A percentile compares a stretch with the other conserved stretches of the same genome.
phyloP scores from a whole-genome alignment of 106 monocot genomes.

The Acorus gramineus region DNA sequence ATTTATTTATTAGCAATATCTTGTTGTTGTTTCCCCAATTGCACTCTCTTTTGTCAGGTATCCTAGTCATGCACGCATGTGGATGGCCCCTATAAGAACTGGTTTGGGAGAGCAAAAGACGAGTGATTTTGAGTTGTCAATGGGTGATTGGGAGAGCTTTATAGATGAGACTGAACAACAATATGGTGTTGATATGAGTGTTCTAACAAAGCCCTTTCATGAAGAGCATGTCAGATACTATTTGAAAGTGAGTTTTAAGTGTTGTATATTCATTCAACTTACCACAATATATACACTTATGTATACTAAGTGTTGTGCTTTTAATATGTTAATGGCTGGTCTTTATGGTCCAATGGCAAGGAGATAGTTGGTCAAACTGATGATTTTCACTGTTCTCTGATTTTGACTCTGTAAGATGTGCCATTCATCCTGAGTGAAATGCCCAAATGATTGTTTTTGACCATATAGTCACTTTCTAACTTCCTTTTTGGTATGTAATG shows the following conservation, averaged over 20 bases:
- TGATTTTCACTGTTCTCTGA: too few relatives aligned
- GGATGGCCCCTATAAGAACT: conserved; percentile 90
- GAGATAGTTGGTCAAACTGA: too few relatives aligned
- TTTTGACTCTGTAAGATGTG: too few relatives aligned
- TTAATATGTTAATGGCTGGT: too few relatives aligned
- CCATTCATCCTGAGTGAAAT: too few relatives aligned
- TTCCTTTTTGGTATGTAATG: too few relatives aligned
- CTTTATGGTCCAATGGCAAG: too few relatives aligned
- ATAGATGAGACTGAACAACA: conserved; percentile 56
- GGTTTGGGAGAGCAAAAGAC: conserved; percentile 69
- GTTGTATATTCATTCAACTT: background rate
- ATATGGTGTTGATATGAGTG: conserved; percentile 92
- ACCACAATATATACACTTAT: background rate
- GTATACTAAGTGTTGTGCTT: too few relatives aligned
- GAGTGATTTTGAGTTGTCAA: conserved; percentile 63
- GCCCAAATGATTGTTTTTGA: too few relatives aligned
- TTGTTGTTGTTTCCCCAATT: too few relatives aligned
- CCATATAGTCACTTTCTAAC: too few relatives aligned
- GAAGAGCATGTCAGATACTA: conserved; percentile 92
- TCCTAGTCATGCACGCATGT: conserved; percentile 99
- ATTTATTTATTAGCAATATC: too few relatives aligned
- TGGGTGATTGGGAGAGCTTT: conserved; percentile 80
- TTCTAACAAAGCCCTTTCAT: conserved; percentile 58
- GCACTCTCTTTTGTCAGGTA: conserved; percentile 43
- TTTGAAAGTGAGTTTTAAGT: conserved; percentile 47